phyloP scores from a whole-genome alignment of 2,329 filamentous ascomycete species.

The Phyllosticta citribraziliensis region DNA sequence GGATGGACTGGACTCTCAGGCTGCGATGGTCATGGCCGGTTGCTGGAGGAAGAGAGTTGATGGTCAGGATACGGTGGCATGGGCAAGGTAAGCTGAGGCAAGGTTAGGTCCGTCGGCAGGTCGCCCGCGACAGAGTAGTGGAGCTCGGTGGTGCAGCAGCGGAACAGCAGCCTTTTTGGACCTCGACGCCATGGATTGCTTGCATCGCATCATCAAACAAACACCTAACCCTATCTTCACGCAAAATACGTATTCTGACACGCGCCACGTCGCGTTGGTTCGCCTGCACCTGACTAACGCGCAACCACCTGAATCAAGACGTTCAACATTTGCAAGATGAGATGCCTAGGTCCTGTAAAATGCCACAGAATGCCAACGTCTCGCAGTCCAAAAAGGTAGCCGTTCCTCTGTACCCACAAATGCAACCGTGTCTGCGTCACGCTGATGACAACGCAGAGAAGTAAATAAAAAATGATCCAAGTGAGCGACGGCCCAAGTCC shows the following conservation, averaged over 20 bases:
- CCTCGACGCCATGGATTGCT: not conserved
- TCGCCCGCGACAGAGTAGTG: not conserved
- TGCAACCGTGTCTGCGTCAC: not conserved
- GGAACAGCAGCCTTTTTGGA: not conserved
- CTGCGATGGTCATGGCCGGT: not conserved
- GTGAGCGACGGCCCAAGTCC: slow-evolving; percentile 5
- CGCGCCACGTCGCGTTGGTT: not conserved
- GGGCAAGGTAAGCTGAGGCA: not conserved
- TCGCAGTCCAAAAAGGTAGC: not conserved
- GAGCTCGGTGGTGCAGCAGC: not conserved
- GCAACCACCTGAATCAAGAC: not conserved
- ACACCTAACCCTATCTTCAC: not conserved
- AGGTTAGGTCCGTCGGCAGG: not conserved
- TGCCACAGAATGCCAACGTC: not conserved
- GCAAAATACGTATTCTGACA: not conserved
- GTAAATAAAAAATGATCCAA: not conserved
- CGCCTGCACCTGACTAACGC: not conserved
- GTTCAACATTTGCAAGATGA: not conserved
- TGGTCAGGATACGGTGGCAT: not conserved
- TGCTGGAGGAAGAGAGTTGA: not conserved
- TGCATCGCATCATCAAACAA: not conserved
- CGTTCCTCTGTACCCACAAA: not conserved
- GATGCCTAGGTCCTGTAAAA: not conserved
- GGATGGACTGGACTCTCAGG: not conserved
- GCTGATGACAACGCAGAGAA: not conserved